Evolutionary conservation across 2,329 filamentous ascomycete species (phyloP), one percentile per base, ranked within the genome.

Genomic region (Trichoderma afroharzianum): DNA sequence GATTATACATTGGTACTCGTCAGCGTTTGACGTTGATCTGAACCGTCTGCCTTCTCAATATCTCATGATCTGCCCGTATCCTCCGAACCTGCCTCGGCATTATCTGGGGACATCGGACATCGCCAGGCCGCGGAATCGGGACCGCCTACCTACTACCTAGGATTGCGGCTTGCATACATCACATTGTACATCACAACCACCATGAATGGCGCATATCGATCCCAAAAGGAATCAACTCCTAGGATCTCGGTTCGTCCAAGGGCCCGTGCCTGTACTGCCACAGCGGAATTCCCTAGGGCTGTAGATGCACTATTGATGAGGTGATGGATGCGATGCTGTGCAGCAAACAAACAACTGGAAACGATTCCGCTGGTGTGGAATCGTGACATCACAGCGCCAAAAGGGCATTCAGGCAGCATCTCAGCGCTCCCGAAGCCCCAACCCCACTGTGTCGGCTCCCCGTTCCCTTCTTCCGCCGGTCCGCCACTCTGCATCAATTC

Each of bases 331-430:
- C 63, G 63, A 64, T 26, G 63, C 63, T 15, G 14, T 36, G 47
- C 43, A 33, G 63, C 21, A 32, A 33, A 18, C 15, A 11, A 30
- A 30, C 55, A 21, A 15, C 32, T 26, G 12, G 33, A 36, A 36
- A 36, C 33, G 33, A 36, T 36, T 66, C 21, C 36, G 28, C 32
- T 32, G 50, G 32, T 36, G 63, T 67, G 63, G 50, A 30, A 67
- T 58, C 53, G 50, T 67, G 63, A 67, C 63, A 67, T 67, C 63
- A 67, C 47, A 67, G 63, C 30, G 33, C 50, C 32, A 7, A 43
- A 57, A 36, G 30, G 15, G 24, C 43, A 7, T 57, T 28, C 26
- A 68, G 64, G 64, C 53, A 55, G 39, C 50, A n/a, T 47, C 43
- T n/a, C 43, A 47, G 43, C 59, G 36, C 32, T 39, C 59, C 53